Percentiles rank a stretch among this genome's conserved stretches.
Evolutionary conservation across 2,329 filamentous ascomycete genomes (phyloP).

Genomic region (Geosmithia putterillii): DNA sequence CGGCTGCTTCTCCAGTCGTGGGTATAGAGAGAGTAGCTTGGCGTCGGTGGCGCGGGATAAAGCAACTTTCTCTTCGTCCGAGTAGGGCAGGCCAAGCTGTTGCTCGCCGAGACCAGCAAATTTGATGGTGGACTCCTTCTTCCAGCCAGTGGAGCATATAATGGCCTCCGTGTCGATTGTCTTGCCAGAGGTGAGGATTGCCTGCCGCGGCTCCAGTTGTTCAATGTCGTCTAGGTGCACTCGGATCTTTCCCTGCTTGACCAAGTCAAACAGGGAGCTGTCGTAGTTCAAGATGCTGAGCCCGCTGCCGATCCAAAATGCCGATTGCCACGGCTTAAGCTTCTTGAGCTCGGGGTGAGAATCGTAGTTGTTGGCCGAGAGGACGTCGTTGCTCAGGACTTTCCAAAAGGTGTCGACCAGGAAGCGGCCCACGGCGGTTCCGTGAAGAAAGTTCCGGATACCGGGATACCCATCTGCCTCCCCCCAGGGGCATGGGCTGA

Average conservation of each 20-base stretch:
- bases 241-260: constrained; percentile 31
- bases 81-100: not conserved
- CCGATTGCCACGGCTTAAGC: constrained; percentile 21
- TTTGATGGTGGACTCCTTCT: constrained; percentile 27
- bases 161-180: constrained; percentile 29
- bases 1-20: no score
- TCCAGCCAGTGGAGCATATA: constrained; percentile 41
- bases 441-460: constrained; percentile 35
- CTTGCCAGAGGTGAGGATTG: no score
- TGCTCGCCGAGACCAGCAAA: constrained; percentile 13
- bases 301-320: constrained; percentile 34
- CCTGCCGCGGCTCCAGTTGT: no score
- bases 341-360: constrained; percentile 23
- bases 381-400: constrained; percentile 31
- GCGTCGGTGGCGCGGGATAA: no score
- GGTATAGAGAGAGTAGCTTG: no score
- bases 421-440: constrained; percentile 32
- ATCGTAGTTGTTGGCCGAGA: constrained; percentile 31
- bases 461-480: constrained; percentile 36
- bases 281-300: constrained; percentile 42
- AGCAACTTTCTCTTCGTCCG: no score
- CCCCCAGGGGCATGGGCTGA: constrained; percentile 55
- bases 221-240: constrained; percentile 35
- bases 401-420: constrained; percentile 37
- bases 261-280: constrained; percentile 35